These are phyloP conservation scores for Ophiostoma quercus DNA, from an alignment of 2,329 filamentous ascomycete genomes.

Conservation along the genomic window DNA sequence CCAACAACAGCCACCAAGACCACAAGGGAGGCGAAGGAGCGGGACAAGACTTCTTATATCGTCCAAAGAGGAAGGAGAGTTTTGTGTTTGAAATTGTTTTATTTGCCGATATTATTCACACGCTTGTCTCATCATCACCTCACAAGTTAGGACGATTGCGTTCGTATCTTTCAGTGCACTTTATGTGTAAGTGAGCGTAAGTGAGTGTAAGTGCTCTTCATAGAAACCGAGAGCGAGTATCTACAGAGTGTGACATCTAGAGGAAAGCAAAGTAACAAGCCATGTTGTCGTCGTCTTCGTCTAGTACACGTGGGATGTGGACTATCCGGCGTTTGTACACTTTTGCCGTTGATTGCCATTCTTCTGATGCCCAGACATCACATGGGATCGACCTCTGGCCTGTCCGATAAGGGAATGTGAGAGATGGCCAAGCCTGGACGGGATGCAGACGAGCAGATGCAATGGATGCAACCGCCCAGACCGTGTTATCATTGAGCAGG, in stretches of 20 bases:
- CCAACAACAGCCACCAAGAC: neutral
- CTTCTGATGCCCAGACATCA: neutral
- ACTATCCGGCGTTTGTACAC: neutral
- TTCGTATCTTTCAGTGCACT: neutral
- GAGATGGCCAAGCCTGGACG: neutral
- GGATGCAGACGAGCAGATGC: neutral
- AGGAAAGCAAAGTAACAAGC: no score
- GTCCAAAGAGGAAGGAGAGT: slow-evolving; percentile 12
- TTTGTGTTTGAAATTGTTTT: no score
- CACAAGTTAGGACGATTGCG: neutral
- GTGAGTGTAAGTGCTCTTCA: no score
- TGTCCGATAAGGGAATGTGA: neutral
- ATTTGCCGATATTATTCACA: no score
- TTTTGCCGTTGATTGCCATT: neutral
- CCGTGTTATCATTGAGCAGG: slow-evolving; percentile 1
- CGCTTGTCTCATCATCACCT: slow-evolving; percentile 1
- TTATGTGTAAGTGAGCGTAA: neutral
- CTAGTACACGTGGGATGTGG: slow-evolving; percentile 8
- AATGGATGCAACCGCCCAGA: neutral
- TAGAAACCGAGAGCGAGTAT: neutral
- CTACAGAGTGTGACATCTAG: no score
- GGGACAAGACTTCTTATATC: neutral
- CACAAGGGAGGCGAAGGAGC: neutral
- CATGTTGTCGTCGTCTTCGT: neutral
- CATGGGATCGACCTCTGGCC: neutral